Percentiles rank a stretch among this genome's conserved stretches.
Evolutionary conservation across 306 rosid species (phyloP).

Genomic region (Sicyos edulis): DNA sequence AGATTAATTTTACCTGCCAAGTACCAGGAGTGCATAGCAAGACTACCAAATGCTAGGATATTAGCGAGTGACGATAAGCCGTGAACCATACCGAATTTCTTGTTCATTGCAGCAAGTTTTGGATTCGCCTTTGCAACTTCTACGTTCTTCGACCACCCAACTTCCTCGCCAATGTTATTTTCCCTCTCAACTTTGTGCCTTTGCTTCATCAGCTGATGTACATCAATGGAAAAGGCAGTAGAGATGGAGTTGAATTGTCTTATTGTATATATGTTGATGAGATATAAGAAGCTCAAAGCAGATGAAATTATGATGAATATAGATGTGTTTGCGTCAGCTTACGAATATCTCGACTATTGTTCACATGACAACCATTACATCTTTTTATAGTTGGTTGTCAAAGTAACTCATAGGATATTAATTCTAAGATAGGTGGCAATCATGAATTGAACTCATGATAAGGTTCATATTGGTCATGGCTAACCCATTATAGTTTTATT

Average conservation of each 20-base stretch:
- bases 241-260: constrained; percentile 3
- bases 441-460: too few relatives aligned
- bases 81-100: constrained; percentile 98
- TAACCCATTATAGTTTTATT: too few relatives aligned
- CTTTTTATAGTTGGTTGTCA: too few relatives aligned
- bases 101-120: constrained; percentile 87
- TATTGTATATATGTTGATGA: constrained; percentile 1
- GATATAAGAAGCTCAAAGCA: background rate
- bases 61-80: constrained; percentile 95
- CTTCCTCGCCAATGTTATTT: constrained; percentile 69
- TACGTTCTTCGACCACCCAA: constrained; percentile 89
- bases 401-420: too few relatives aligned
- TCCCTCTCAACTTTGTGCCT: constrained; percentile 97
- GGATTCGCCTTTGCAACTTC: constrained; percentile 85
- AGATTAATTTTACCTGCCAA: constrained; percentile 80
- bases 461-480: too few relatives aligned
- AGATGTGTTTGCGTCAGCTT: background rate
- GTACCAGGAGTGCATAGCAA: constrained; percentile 96
- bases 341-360: too few relatives aligned
- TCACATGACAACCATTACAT: too few relatives aligned
- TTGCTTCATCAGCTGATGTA: constrained; percentile 84
- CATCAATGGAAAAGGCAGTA: constrained; percentile 16
- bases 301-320: background rate
- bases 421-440: too few relatives aligned
- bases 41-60: constrained; percentile 86